phyloP scores from a whole-genome alignment of 805 yeast genomes.

The Candida orba region DNA sequence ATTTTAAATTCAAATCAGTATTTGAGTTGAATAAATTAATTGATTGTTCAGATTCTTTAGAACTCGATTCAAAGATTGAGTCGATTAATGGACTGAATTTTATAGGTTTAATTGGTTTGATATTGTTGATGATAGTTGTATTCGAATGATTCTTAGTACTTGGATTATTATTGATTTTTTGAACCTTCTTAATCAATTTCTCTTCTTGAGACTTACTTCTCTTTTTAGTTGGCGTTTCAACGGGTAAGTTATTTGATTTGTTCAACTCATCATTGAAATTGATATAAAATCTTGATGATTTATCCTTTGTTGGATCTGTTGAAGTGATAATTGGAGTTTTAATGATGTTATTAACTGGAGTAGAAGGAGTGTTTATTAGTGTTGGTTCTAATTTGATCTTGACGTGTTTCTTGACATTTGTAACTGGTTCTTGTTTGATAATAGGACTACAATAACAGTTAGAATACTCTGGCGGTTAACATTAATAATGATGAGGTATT shows the following conservation, averaged over 20 bases:
- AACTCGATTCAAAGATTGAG: conserved; percentile 6
- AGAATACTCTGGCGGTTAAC: no score
- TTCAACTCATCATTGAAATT: conserved; percentile 7
- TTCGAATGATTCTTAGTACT: background rate
- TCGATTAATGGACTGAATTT: conserved; percentile 6
- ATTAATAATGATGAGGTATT: no score
- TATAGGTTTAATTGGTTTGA: conserved; percentile 7
- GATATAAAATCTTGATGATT: conserved; percentile 16
- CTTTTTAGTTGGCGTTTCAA: conserved; percentile 10
- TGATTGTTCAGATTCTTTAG: conserved; percentile 1
- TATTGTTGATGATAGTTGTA: background rate
- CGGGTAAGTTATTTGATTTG: conserved; percentile 7
- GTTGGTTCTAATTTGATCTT: conserved; percentile 17
- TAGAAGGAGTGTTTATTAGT: conserved; percentile 9
- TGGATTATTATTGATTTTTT: background rate
- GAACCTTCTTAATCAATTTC: background rate
- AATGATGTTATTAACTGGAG: conserved; percentile 13
- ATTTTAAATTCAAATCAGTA: conserved; percentile 10
- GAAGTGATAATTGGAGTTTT: background rate
- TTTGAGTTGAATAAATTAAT: conserved; percentile 2
- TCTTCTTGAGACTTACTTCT: conserved; percentile 9
- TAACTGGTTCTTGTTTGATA: background rate
- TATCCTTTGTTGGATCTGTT: conserved; percentile 6
- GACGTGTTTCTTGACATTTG: conserved; percentile 10
- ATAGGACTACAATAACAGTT: no score